Conservation (phyloP, 805 yeast genomes). For the Candida peoriensis region DNA sequence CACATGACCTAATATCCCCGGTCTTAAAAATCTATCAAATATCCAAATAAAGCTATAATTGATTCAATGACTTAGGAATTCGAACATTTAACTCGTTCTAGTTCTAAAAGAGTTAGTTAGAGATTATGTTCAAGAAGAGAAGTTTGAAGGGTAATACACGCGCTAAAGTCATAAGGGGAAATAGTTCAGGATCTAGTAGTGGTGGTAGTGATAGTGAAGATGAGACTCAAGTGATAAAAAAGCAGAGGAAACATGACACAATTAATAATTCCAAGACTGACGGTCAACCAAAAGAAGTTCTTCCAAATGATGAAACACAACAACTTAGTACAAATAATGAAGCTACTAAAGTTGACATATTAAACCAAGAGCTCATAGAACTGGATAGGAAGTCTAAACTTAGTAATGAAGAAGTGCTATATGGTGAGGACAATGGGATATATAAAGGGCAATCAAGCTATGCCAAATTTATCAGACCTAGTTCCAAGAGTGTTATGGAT, state of each 20-base stretch:
- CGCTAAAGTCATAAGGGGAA: slow-evolving; percentile 8
- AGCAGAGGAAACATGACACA: slow-evolving; percentile 2
- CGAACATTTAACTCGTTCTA: no score
- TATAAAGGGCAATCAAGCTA: slow-evolving; percentile 27
- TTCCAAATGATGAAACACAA: neutral
- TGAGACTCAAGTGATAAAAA: slow-evolving; percentile 2
- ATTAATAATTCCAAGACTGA: slow-evolving; percentile 4
- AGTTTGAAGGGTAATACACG: slow-evolving; percentile 17
- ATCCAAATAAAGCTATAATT: no score
- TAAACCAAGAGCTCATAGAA: slow-evolving; percentile 19
- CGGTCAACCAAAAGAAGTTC: neutral
- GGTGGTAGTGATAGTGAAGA: slow-evolving; percentile 9
- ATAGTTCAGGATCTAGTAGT: slow-evolving; percentile 4
- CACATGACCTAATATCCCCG: no score
- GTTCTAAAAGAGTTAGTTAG: neutral
- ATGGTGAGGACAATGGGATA: slow-evolving; percentile 18
- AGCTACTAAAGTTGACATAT: slow-evolving; percentile 21
- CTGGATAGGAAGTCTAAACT: slow-evolving; percentile 14
- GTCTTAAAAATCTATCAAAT: no score
- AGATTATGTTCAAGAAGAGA: slow-evolving; percentile 37
- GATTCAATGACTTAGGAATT: no score
- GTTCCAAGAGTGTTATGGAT: slow-evolving; percentile 13
- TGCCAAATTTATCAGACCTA: slow-evolving; percentile 22
- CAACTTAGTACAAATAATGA: slow-evolving; percentile 17
- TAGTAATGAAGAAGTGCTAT: neutral